phyloP scores from a whole-genome alignment of 768 basidiomycete species.

The Fistulinella prunicolor region DNA sequence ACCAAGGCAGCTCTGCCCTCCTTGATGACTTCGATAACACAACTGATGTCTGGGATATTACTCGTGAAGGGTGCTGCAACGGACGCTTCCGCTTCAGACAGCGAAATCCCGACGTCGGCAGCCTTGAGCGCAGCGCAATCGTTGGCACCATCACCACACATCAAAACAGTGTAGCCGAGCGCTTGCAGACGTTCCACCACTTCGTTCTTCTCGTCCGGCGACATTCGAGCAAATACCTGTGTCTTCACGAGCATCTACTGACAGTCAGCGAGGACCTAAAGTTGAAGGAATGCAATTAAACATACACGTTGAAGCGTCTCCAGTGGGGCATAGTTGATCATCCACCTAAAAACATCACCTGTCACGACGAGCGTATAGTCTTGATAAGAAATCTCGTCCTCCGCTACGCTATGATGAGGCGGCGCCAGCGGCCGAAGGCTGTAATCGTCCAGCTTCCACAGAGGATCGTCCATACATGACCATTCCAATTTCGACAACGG shows the following conservation, averaged over 20 bases:
- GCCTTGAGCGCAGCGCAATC: conserved; percentile 98
- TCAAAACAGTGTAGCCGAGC: conserved; percentile 93
- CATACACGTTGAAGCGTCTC: conserved; percentile 89
- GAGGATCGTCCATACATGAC: conserved; percentile 86
- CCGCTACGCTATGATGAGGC: conserved; percentile 68
- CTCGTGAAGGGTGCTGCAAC: conserved; percentile 98
- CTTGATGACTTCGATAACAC: conserved; percentile 94
- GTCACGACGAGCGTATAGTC: conserved; percentile 92
- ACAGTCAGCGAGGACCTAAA: conserved; percentile 2
- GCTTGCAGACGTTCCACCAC: conserved; percentile 91
- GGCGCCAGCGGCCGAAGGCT: conserved; percentile 78
- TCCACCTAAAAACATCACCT: conserved; percentile 97
- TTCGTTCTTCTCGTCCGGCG: conserved; percentile 99
- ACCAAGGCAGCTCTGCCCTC: conserved; percentile 95
- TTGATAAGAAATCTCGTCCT: conserved; percentile 68
- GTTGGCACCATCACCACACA: conserved; percentile 99
- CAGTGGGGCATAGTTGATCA: conserved; percentile 90
- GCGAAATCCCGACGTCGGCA: conserved; percentile 93
- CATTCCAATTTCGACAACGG: conserved; percentile 73
- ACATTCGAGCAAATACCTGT: conserved; percentile 97
- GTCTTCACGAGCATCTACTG: conserved; percentile 95
- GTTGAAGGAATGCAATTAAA: not conserved
- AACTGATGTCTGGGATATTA: conserved; percentile 89
- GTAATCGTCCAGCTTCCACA: conserved; percentile 84
- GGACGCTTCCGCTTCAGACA: conserved; percentile 97